Evolutionary conservation across 257 asterid genomes (phyloP).

Genomic region (Solanum corneliomulleri): DNA sequence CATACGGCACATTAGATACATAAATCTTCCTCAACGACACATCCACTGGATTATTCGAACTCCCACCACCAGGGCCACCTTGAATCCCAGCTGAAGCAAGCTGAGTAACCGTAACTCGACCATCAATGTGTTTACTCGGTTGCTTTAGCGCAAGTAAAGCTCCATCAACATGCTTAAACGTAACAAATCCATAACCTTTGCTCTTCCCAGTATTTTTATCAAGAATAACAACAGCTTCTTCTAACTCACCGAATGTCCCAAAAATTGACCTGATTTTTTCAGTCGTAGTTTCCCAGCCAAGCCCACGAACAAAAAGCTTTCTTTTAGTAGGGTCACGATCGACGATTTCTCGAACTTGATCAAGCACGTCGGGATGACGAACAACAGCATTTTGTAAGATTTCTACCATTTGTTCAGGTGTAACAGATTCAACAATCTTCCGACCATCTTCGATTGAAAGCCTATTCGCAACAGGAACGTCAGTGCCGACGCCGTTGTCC

Average conservation of each 20-base stretch:
- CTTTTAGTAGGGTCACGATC: slow-evolving; percentile 57
- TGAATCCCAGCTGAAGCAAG: slow-evolving; percentile 68
- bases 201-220: slow-evolving; percentile 72
- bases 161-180: slow-evolving; percentile 69
- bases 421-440: slow-evolving; percentile 48
- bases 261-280: slow-evolving; percentile 58
- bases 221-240: slow-evolving; percentile 69
- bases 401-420: slow-evolving; percentile 54
- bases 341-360: slow-evolving; percentile 45
- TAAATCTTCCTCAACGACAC: slow-evolving; percentile 68
- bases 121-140: slow-evolving; percentile 78
- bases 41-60: slow-evolving; percentile 35
- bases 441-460: slow-evolving; percentile 55
- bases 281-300: slow-evolving; percentile 82
- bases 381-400: slow-evolving; percentile 51
- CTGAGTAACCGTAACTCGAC: slow-evolving; percentile 76
- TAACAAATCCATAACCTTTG: slow-evolving; percentile 70
- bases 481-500: slow-evolving; percentile 37
- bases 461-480: slow-evolving; percentile 19
- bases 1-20: slow-evolving; percentile 70
- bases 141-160: slow-evolving; percentile 67
- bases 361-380: slow-evolving; percentile 64
- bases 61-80: slow-evolving; percentile 38
- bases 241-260: slow-evolving; percentile 56
- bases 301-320: slow-evolving; percentile 82